These are phyloP conservation scores for Carallia pectinifolia DNA, from an alignment of 345 rosid species.

Conservation along the genomic window DNA sequence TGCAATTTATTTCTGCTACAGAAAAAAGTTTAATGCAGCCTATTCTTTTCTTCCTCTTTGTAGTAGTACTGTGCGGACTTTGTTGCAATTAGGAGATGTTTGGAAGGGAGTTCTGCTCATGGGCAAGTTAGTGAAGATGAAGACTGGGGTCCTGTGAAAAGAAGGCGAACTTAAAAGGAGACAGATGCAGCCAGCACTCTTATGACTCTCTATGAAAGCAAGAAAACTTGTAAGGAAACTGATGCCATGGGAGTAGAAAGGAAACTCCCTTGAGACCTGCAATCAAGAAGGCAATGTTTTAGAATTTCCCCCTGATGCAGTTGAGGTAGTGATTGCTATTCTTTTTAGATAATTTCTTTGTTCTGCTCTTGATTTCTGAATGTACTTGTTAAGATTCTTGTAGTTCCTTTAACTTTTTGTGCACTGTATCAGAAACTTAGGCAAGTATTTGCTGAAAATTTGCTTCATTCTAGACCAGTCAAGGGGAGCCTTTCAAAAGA, in stretches of 20 bases:
- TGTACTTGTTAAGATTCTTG: conserved; percentile 2
- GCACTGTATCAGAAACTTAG: conserved; percentile 76
- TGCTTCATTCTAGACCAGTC: conserved; percentile 81
- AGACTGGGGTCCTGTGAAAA: conserved; percentile 95
- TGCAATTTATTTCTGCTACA: background rate
- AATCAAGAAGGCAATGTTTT: conserved; percentile 52
- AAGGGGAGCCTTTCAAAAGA: conserved; percentile 78
- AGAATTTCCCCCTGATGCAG: conserved; percentile 69
- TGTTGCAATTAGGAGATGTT: conserved; percentile 79
- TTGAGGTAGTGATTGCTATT: conserved; percentile 58
- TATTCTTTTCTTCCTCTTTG: conserved; percentile 3
- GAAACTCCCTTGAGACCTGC: conserved; percentile 38
- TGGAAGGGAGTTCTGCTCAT: conserved; percentile 69
- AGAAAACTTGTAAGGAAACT: conserved; percentile 36
- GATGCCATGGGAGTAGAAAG: conserved; percentile 34
- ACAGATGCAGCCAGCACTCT: conserved; percentile 73
- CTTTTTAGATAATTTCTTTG: conserved; percentile 6
- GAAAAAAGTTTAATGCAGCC: background rate
- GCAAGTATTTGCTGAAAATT: conserved; percentile 81
- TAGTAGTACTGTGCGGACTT: conserved; percentile 8
- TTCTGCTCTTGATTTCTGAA: background rate
- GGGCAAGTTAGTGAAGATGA: conserved; percentile 95
- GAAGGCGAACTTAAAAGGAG: conserved; percentile 71
- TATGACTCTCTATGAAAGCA: conserved; percentile 62
- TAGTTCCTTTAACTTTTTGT: conserved; percentile 12